Percentiles rank a stretch among this genome's conserved stretches.
These are phyloP conservation scores for Curvularia eragrostidis DNA, from an alignment of 2,329 filamentous ascomycete genomes.

Conservation along the genomic window DNA sequence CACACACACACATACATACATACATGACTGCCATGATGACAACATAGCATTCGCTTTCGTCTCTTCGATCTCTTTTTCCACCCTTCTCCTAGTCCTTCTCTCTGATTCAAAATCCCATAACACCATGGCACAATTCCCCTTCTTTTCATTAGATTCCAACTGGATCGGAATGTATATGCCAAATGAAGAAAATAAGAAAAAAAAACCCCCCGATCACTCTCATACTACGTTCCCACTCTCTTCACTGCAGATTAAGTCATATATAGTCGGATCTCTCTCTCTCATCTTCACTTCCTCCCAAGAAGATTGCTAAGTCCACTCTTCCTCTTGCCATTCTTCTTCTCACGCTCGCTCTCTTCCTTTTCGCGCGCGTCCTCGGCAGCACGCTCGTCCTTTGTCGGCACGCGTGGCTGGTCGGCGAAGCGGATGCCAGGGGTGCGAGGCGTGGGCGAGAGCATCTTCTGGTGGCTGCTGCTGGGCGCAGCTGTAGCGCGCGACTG, in stretches of 20 bases:
- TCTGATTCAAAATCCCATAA: not conserved
- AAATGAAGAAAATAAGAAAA: not conserved
- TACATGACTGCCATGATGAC: too few relatives aligned
- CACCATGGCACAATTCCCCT: not conserved
- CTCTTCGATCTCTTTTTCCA: too few relatives aligned
- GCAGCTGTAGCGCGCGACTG: slow-evolving; percentile 19
- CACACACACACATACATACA: too few relatives aligned
- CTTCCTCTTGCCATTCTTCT: slow-evolving; percentile 29
- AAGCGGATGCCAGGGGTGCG: slow-evolving; percentile 66
- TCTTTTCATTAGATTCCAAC: not conserved
- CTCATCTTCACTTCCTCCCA: slow-evolving; percentile 17
- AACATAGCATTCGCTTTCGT: too few relatives aligned
- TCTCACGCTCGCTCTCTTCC: slow-evolving; percentile 25
- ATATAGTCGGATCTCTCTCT: not conserved
- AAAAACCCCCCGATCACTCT: not conserved
- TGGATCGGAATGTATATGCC: not conserved
- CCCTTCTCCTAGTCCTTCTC: not conserved
- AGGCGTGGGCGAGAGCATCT: slow-evolving; percentile 20
- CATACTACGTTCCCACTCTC: not conserved
- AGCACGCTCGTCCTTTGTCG: slow-evolving; percentile 44
- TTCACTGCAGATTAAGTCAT: not conserved
- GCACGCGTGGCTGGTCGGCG: slow-evolving; percentile 57
- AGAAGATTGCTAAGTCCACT: slow-evolving; percentile 31
- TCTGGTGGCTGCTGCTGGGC: slow-evolving; percentile 2
- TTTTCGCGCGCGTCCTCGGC: slow-evolving; percentile 34